A percentile compares a stretch with the other conserved stretches of the same genome.
These are phyloP conservation scores for Allium fistulosum DNA, from an alignment of 106 monocot species.

Conservation along the genomic window DNA sequence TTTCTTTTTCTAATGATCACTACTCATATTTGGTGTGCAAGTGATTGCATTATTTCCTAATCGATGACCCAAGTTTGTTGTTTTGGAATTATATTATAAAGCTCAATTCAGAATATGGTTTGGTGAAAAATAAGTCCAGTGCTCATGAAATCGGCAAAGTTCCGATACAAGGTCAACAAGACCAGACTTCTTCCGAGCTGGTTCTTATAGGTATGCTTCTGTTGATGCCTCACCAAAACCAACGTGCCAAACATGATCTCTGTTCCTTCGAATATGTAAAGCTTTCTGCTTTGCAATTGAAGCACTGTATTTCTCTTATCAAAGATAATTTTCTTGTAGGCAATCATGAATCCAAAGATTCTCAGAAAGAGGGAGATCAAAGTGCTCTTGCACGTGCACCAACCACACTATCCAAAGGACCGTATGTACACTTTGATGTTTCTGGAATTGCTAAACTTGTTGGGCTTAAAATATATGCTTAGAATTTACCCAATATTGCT, in stretches of 20 bases:
- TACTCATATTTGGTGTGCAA: too few species aligned
- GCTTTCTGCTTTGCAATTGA: too few species aligned
- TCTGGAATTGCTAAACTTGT: not conserved
- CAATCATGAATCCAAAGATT: constrained; percentile 30
- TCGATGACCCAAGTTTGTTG: not conserved
- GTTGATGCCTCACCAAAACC: not conserved
- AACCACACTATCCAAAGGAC: constrained; percentile 47
- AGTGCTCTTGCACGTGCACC: constrained; percentile 42
- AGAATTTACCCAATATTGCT: too few species aligned
- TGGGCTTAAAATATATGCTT: too few species aligned
- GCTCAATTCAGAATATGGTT: constrained; percentile 77
- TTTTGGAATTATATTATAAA: constrained; percentile 15
- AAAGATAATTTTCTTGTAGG: constrained; percentile 28
- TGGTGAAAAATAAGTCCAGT: constrained; percentile 34
- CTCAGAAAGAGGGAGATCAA: constrained; percentile 30
- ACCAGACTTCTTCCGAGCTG: constrained; percentile 35
- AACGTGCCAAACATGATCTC: not conserved
- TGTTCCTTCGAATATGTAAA: not conserved
- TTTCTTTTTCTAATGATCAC: too few species aligned
- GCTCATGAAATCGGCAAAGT: constrained; percentile 16
- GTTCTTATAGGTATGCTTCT: constrained; percentile 48
- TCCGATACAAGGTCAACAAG: constrained; percentile 20
- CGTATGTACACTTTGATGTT: constrained; percentile 33
- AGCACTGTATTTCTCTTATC: not conserved
- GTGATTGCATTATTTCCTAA: not conserved